Evolutionary conservation across 371 early-diverging fungal genomes (phyloP), one percentile per base, ranked within the genome.

Genomic region (Mortierella sp.): DNA sequence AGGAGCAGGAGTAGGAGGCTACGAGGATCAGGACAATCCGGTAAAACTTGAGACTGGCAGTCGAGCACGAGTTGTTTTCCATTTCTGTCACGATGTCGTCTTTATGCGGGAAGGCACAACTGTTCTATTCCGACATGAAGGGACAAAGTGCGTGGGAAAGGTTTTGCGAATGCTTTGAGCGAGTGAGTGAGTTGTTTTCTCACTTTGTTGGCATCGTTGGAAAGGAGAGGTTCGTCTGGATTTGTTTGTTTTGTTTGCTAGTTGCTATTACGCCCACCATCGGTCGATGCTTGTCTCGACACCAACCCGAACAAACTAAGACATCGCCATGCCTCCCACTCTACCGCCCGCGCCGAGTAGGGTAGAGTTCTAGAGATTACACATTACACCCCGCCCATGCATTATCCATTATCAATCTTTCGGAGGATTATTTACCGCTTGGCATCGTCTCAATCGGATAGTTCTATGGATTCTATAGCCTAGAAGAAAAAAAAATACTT

Each of bases 91-190:
- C 47, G 91, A 94, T 55, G 97, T 97, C 10, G 96, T 95, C 75
- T 97, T 95, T 79, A 80, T 98, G 77, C 89, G 93, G 28, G 78
- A 92, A 11, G 97, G 95, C 0, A 89, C 94, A 0, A 94, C 95
- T 11, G 89, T 98, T 73, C 81, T 96, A 16, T 95, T 96, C 84
- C 91, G 95, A 80, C 94, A 96, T 81, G 97, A 96, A 8, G 89
- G 95, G 31, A 96, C 97, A 11, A 97, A 97, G 88, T 97, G 97
- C 38, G 89, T 98, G 7, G 98, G 98, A n/a, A 96, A 96, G 73
- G 94, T 98, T 10, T 54, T 86, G 16, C 78, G 82, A 9, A 85
- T 86, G 87, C 75, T 86, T 5, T 86, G 63, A 80, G 21, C 5
- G 42, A 38, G 42, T 38, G 42, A 38, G 5, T 5, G 7, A 10